Conservation (phyloP, 176 grass and related monocot species). For the Alloteropsis semialata region DNA sequence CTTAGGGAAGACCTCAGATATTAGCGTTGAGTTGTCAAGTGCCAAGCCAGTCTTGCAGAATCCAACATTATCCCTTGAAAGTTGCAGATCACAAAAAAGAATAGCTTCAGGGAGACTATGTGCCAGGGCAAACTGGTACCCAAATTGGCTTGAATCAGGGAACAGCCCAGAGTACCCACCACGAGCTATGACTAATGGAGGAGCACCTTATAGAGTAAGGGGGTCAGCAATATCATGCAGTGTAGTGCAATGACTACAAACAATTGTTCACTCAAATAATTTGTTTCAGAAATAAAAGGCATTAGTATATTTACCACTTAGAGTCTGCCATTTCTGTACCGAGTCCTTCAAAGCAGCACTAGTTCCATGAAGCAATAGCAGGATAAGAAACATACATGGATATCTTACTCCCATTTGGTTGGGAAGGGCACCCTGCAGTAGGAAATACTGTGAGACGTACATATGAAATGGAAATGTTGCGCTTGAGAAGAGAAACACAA, state of each 20-base stretch:
- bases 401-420: constrained; percentile 44
- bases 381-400: constrained; percentile 39
- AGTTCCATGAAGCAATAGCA: constrained; percentile 46
- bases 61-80: constrained; percentile 58
- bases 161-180: constrained; percentile 83
- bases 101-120: constrained; percentile 41
- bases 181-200: constrained; percentile 63
- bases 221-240: neutral
- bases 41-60: constrained; percentile 56
- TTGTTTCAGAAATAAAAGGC: neutral
- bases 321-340: constrained; percentile 62
- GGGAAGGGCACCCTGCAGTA: constrained; percentile 41
- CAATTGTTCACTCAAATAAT: neutral
- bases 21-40: constrained; percentile 61
- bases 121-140: constrained; percentile 54
- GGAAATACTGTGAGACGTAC: neutral
- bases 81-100: constrained; percentile 65
- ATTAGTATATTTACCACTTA: constrained; percentile 47
- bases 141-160: constrained; percentile 58
- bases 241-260: neutral
- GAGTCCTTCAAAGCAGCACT: constrained; percentile 39
- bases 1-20: constrained; percentile 50
- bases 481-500: neutral
- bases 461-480: neutral
- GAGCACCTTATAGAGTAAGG: constrained; percentile 41